These are phyloP conservation scores for Metschnikowia cubensis DNA, from an alignment of 805 yeast genomes.

Conservation along the genomic window DNA sequence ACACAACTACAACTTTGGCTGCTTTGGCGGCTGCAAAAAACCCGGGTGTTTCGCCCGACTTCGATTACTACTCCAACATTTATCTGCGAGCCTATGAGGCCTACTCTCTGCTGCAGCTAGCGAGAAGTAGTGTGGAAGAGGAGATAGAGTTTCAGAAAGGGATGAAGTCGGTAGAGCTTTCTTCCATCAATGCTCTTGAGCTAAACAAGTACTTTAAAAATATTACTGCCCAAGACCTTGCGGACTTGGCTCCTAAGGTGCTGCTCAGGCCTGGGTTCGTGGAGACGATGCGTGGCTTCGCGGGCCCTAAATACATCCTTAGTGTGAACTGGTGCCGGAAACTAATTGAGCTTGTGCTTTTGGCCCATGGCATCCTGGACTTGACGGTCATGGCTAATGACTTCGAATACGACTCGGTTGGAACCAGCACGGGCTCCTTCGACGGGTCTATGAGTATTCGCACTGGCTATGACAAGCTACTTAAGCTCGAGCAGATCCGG, in stretches of 20 bases:
- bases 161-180: slow-evolving; percentile 42
- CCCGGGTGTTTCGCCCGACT: slow-evolving; percentile 34
- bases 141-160: slow-evolving; percentile 47
- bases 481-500: slow-evolving; percentile 13
- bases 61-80: slow-evolving; percentile 41
- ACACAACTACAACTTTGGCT: slow-evolving; percentile 52
- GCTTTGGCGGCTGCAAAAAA: slow-evolving; percentile 41
- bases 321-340: slow-evolving; percentile 62
- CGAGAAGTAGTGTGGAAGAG: slow-evolving; percentile 24
- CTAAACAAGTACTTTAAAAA: slow-evolving; percentile 39
- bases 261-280: slow-evolving; percentile 38
- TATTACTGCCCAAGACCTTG: slow-evolving; percentile 28
- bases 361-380: slow-evolving; percentile 18
- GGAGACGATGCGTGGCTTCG: slow-evolving; percentile 23
- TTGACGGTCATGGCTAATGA: slow-evolving; percentile 48
- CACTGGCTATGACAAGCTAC: slow-evolving; percentile 53
- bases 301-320: slow-evolving; percentile 41
- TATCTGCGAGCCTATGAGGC: slow-evolving; percentile 37
- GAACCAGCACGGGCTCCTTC: slow-evolving; percentile 31
- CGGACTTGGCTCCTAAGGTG: slow-evolving; percentile 33
- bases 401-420: slow-evolving; percentile 32
- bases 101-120: slow-evolving; percentile 18
- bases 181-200: slow-evolving; percentile 45
- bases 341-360: slow-evolving; percentile 38
- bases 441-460: slow-evolving; percentile 26